Conservation (phyloP, 2,329 filamentous ascomycete genomes). For the Erysiphe neolycopersici region DNA sequence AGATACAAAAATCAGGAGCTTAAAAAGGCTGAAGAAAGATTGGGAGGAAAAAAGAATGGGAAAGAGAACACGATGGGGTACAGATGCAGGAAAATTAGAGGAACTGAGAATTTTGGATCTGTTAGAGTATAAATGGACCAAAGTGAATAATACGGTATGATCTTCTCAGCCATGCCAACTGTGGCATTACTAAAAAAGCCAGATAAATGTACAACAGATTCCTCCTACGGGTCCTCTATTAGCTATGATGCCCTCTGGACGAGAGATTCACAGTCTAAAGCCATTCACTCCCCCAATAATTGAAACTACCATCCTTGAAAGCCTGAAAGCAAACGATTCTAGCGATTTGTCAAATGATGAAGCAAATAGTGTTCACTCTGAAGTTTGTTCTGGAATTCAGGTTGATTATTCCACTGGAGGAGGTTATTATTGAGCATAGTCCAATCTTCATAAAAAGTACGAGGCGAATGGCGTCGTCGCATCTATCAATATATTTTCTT, state of each 20-base stretch:
- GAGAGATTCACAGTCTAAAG: conserved; percentile 55
- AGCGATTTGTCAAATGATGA: conserved; percentile 17
- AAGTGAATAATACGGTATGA: conserved; percentile 72
- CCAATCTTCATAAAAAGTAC: no score
- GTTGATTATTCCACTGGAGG: conserved; percentile 13
- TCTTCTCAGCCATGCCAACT: neutral
- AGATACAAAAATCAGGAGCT: conserved; percentile 22
- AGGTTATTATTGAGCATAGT: no score
- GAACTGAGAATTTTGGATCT: conserved; percentile 68
- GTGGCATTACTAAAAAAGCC: neutral
- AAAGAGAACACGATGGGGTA: conserved; percentile 45
- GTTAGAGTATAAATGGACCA: conserved; percentile 70
- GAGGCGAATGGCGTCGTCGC: no score
- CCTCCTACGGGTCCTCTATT: conserved; percentile 46
- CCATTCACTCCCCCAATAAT: conserved; percentile 39
- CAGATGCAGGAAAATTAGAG: conserved; percentile 62
- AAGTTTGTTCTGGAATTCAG: conserved; percentile 24
- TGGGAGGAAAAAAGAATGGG: conserved; percentile 53
- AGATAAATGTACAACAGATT: conserved; percentile 60
- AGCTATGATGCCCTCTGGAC: conserved; percentile 59
- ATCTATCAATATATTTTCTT: no score
- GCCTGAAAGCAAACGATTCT: conserved; percentile 28
- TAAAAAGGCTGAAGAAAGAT: conserved; percentile 41
- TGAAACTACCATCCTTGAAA: conserved; percentile 34
- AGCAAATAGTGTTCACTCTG: conserved; percentile 10